Conservation (phyloP, 768 basidiomycete genomes). For the Rhizopogon rudus region DNA sequence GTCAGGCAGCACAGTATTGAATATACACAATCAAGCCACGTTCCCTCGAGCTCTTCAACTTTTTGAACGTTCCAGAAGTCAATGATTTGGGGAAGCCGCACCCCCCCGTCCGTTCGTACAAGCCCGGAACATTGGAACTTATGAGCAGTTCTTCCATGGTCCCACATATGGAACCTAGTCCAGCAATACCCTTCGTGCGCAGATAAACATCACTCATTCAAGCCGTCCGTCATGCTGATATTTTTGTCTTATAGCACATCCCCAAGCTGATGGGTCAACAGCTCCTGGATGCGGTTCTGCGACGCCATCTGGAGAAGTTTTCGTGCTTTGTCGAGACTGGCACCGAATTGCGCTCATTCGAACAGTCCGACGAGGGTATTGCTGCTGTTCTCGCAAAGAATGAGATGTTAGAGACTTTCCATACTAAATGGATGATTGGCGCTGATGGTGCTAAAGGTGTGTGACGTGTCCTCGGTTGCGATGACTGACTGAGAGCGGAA, state of each 20-base stretch:
- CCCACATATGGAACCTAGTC: constrained; percentile 3
- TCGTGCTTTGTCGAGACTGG: constrained; percentile 27
- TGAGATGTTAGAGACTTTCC: constrained; percentile 13
- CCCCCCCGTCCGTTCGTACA: constrained; percentile 28
- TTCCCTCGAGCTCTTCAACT: constrained; percentile 35
- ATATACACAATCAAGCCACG: constrained; percentile 28
- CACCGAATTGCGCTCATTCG: constrained; percentile 28
- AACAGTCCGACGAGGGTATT: constrained; percentile 28
- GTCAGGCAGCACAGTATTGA: not conserved
- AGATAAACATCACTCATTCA: not conserved
- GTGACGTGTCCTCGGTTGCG: not conserved
- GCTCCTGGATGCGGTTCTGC: constrained; percentile 18
- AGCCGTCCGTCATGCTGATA: not conserved
- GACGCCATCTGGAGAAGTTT: not conserved
- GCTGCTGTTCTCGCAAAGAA: constrained; percentile 19
- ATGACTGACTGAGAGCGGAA: too few species aligned
- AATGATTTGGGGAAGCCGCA: constrained; percentile 22
- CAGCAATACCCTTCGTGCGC: not conserved
- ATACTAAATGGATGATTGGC: constrained; percentile 28
- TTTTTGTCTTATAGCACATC: not conserved
- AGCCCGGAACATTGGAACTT: constrained; percentile 4
- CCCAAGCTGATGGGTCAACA: constrained; percentile 9
- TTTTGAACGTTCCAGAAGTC: constrained; percentile 33
- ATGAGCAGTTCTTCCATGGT: not conserved
- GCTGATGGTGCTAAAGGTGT: constrained; percentile 33